A percentile compares a stretch with the other conserved stretches of the same genome.
Evolutionary conservation across 768 basidiomycete species (phyloP).

Genomic region (Mycena venus): DNA sequence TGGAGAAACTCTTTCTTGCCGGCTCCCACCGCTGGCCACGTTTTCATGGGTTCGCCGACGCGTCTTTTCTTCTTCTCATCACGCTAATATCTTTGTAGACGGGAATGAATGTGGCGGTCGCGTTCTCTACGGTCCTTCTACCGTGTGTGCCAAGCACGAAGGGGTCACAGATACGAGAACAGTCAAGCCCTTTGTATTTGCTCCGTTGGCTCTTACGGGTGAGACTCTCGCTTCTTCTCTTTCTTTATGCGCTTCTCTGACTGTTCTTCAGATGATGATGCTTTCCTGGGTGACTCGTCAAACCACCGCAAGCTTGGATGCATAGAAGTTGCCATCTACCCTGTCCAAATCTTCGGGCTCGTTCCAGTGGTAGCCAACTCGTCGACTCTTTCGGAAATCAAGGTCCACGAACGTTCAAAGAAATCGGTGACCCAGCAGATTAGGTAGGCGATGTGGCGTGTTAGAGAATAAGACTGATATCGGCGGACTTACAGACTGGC

Average conservation of each 20-base stretch:
- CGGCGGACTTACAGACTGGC: conserved; percentile 3
- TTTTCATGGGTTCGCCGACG: too few species aligned
- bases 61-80: too few species aligned
- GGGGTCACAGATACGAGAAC: conserved; percentile 17
- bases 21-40: conserved; percentile 14
- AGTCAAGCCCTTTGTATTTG: conserved; percentile 15
- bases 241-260: not conserved
- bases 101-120: conserved; percentile 24
- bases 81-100: too few species aligned
- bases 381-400: conserved; percentile 14
- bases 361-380: not conserved
- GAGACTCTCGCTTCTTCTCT: not conserved
- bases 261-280: conserved; percentile 13
- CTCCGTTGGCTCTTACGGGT: conserved; percentile 11
- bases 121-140: conserved; percentile 6
- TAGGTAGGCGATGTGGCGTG: not conserved
- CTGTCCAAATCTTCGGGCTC: not conserved
- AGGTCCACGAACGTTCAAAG: conserved; percentile 24
- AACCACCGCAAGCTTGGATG: not conserved
- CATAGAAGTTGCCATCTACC: conserved; percentile 15
- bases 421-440: conserved; percentile 9
- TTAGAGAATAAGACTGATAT: not conserved
- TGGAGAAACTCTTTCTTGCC: conserved; percentile 16
- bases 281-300: not conserved
- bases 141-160: not conserved